Evolutionary conservation across 805 yeast genomes (phyloP), one percentile per base, ranked within the genome.

Genomic region (Maudiozyma barnettii): DNA sequence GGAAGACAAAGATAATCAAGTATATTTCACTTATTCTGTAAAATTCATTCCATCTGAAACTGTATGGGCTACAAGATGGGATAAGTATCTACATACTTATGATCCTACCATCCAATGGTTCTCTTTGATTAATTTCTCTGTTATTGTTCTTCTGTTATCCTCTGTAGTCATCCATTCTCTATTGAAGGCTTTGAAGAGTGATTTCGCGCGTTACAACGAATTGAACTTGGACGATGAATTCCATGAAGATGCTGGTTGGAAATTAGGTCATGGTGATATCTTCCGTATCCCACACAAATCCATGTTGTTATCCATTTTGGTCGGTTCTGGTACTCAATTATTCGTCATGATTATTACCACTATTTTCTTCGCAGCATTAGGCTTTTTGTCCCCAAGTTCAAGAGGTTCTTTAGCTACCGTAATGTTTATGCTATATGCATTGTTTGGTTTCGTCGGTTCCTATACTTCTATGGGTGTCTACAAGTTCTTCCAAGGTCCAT

Each of bases 31-130:
- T n/a, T 93, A 93, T 67, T 81, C 93, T 2, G 93, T 91, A 18
- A 69, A 63, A 33, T 93, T 91, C 74, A 64, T 68, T 19, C 76
- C 76, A 46, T 82, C 91, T 8, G 73, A 71, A 5, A 85, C 93
- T 2, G 78, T 81, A 4, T 93, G 98, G 98, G 98, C 97, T 31
- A 91, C 98, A 2, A 81, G 99, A 70, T 93, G 99, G 99, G 99
- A 93, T 66, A 87, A 88, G 66, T 93, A 93, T 64, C 73, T 93
- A 59, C 95, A 87, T 57, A 93, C 85, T 21, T 84, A 82, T 63
- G 95, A 87, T 61, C 95, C 97, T 48, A 83, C 84, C 61, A 85
- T 93, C 56, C 97, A 93, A 69, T 91, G 98, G 97, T 86, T 89
- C 59, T 88, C 97, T 1, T 77, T 93, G 57, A 70, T 89, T 54